Evolutionary conservation across 352 stramenopile genomes (phyloP), one percentile per base, ranked within the genome.

Genomic region (Salisapilia sapeloensis): DNA sequence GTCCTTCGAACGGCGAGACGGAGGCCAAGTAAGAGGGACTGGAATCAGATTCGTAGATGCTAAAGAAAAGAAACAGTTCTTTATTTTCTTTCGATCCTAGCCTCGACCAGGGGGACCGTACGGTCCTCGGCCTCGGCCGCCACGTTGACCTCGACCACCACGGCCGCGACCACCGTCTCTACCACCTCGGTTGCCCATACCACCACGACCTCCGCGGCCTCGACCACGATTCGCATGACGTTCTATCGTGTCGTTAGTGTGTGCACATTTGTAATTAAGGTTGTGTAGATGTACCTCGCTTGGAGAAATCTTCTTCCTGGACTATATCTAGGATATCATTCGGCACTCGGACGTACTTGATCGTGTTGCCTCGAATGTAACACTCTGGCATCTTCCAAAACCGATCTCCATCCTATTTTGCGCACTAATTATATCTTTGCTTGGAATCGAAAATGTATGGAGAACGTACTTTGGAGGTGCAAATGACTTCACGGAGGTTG

Each of bases 381-480:
- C 90, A 97, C 50, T 97, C 91, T 2, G 84, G 74, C 44, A 99
- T 79, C 55, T 98, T 98, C 78, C 89, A 98, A 60, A 99, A 99
- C 30, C 76, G 61, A 43, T 97, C 84, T 24, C 93, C 95, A 40
- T 98, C 87, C 79, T 96, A 38, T 24, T 57, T 10, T 20, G 20
- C 1, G 24, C 19, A 15, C 20, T 8, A 29, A 12, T 18, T 4
- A 26, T 35, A 12, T 36, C 30, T 6, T 29, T 17, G 27, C 35
- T 3, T 10, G 11, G n/a, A 35, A 46, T 35, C 4, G 5, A 13
- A 3, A 26, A 18, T 33, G 19, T 19, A 6, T 22, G 4, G 21
- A 25, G 14, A 33, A 2, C 29, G 28, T 47, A 92, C 81, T 54
- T 91, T 90, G 21, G 85, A 97, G 13, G 95, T 99, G 45, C 92